Base-by-base conservation (phyloP, 768 basidiomycete species). In the Auricularia heimuer region DNA sequence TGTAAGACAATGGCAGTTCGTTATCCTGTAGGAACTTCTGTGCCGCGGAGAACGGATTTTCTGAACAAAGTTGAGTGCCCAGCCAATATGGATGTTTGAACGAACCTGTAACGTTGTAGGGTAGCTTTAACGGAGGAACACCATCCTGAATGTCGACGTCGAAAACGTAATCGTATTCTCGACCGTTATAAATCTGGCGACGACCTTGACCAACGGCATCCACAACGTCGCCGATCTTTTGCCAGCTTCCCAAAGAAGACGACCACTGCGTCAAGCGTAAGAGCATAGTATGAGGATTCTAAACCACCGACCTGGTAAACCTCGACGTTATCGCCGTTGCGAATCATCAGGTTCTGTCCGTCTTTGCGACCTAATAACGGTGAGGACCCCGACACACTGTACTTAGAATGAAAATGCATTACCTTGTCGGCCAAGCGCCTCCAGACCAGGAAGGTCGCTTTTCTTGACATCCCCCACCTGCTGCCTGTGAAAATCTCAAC, bases 131-230 rank as follows among this genome's bases (percentile, higher is more conserved):
- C 6, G 95, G 88, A 11, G 96, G 95, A 16, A 85, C 86, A 2
- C 94, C 95, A 66, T 97, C 96, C 71, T 92, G 83, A 34, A 98
- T 88, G 71, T 98, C 97, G 42, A 99, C 95, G 71, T 97, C 95
- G 71, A 98, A 98, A n/a, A 99, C 96, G 71, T 97, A 97, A 76
- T 99, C 97, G 72, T 95, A 99, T 76, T 98, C 96, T 72, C 88
- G 88, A 18, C 97, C 97, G 69, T 94, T 76, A 71, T 90, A 89
- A n/a, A 97, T 81, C 75, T 95, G 92, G 75, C 92, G 95, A 65
- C 93, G 82, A n/a, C 85, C 85, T 42, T 88, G 85, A 29, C 94
- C 91, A 62, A 96, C 90, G 21, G 94, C 95, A 71, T 97, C 97
- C 3, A 95, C 94, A 4, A 98, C 95, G 69, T 95, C 90, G 29